Base-by-base conservation (phyloP, 305 asterid genomes). In the Rubia occidens region DNA sequence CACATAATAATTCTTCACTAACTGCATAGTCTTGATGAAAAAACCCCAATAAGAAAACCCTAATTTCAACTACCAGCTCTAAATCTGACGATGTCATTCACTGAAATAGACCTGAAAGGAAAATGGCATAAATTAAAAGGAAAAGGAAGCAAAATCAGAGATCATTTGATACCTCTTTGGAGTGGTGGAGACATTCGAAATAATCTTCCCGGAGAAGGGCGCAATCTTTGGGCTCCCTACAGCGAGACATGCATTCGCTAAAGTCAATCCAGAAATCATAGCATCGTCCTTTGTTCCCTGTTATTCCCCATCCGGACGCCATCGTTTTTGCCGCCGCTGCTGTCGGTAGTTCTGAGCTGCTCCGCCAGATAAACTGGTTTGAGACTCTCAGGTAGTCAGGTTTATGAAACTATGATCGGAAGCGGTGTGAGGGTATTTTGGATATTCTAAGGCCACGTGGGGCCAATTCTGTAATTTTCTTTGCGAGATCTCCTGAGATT, bases 231-330 rank as follows among this genome's bases (percentile, higher is more conserved):
- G 98, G 98, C 80, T 87, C 89, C 61, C 95, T 85, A 76, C 97
- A 93, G 37, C 82, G 83, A 32, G 98, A 93, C 97, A 93, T 93
- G 73, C 98, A 93, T 53, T 93, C 97, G 71, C 97, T 93, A 78
- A 93, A 93, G 68, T 90, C 96, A 78, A 86, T 85, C 98, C 98
- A 93, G 86, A 93, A 93, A 80, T 93, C 97, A 77, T 93, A 90
- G 78, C 98, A 93, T 60, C 98, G 81, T 4, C 97, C 97, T 77
- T 90, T 90, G 87, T 88, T 93, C 71, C 98, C 98, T 8, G 92
- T 86, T 64, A 93, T 93, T 68, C 98, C 98, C 97, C 97, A 93
- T 44, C 97, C 97, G 29, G 97, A 93, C 72, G 97, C 97, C 97
- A 90, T 92, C 40, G 64, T 20, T 54, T 55, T 11, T 49, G 14